Evolutionary conservation across 2,329 filamentous ascomycete species (phyloP).

Genomic region (Huntiella moniliformis): DNA sequence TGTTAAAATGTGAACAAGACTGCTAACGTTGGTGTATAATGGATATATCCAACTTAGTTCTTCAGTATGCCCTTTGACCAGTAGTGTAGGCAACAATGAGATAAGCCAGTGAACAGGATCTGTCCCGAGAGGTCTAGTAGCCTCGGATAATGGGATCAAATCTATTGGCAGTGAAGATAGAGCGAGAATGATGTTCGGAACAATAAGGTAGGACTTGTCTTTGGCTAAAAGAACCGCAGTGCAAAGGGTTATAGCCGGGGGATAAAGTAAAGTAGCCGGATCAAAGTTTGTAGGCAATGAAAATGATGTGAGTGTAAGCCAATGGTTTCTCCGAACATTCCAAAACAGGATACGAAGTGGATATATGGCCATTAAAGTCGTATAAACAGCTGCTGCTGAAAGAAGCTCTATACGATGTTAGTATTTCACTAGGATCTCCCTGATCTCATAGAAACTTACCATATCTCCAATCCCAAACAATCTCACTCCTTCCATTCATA

Average conservation of each 20-base stretch:
- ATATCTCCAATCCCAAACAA: neutral
- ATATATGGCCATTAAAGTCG: slow-evolving; percentile 31
- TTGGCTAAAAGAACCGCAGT: slow-evolving; percentile 56
- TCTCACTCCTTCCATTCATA: slow-evolving; percentile 21
- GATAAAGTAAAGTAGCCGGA: slow-evolving; percentile 79
- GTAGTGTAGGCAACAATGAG: slow-evolving; percentile 45
- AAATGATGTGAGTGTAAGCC: slow-evolving; percentile 22
- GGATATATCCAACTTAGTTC: slow-evolving; percentile 40
- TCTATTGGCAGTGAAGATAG: slow-evolving; percentile 57
- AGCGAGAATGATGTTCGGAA: slow-evolving; percentile 68
- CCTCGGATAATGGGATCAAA: slow-evolving; percentile 41
- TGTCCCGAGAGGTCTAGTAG: neutral
- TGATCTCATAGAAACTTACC: neutral
- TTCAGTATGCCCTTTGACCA: slow-evolving; percentile 15
- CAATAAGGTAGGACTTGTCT: slow-evolving; percentile 37
- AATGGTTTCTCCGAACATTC: slow-evolving; percentile 23
- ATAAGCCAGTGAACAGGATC: slow-evolving; percentile 56
- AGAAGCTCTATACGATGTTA: slow-evolving; percentile 24
- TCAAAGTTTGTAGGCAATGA: slow-evolving; percentile 62
- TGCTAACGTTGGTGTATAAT: slow-evolving; percentile 59
- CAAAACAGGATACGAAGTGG: slow-evolving; percentile 38
- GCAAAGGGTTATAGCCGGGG: slow-evolving; percentile 54
- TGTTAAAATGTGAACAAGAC: slow-evolving; percentile 59
- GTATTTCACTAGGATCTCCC: neutral
- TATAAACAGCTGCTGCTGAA: slow-evolving; percentile 20